These are phyloP conservation scores for Posidonia oceanica DNA, from an alignment of 116 monocot species.

Conservation along the genomic window DNA sequence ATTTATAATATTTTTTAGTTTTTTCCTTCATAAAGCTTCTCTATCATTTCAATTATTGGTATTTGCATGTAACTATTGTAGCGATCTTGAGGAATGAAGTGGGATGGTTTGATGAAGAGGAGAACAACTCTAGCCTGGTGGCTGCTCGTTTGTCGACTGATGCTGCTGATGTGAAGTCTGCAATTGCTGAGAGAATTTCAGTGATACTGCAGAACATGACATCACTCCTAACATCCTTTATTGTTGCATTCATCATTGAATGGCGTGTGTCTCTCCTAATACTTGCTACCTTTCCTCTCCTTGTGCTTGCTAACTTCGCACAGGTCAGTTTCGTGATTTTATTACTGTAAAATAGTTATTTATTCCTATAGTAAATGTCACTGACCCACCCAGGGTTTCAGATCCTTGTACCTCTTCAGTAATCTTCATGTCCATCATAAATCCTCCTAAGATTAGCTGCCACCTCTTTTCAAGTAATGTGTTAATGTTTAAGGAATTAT, in stretches of 20 bases:
- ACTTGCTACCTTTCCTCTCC: constrained; percentile 87
- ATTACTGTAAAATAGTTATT: background rate
- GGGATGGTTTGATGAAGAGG: constrained; percentile 97
- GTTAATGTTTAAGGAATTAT: too few species aligned
- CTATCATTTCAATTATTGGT: background rate
- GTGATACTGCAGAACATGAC: constrained; percentile 98
- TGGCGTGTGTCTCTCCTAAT: constrained; percentile 91
- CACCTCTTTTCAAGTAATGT: too few species aligned
- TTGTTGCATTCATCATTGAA: constrained; percentile 89
- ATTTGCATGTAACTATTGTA: constrained; percentile 15
- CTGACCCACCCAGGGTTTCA: too few species aligned
- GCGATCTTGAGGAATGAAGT: constrained; percentile 93
- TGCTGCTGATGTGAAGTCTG: constrained; percentile 90
- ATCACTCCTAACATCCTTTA: constrained; percentile 77
- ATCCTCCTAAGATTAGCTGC: too few species aligned
- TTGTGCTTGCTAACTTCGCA: constrained; percentile 92
- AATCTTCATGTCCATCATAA: too few species aligned
- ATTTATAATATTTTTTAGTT: background rate
- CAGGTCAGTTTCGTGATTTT: constrained; percentile 32
- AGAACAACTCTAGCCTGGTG: constrained; percentile 86
- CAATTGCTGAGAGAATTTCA: constrained; percentile 88
- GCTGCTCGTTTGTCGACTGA: constrained; percentile 76
- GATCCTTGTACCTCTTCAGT: too few species aligned
- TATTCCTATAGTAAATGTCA: background rate
- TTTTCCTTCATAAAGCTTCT: background rate